Evolutionary conservation across 2,329 filamentous ascomycete genomes (phyloP).

Genomic region (Zarea fungicola): DNA sequence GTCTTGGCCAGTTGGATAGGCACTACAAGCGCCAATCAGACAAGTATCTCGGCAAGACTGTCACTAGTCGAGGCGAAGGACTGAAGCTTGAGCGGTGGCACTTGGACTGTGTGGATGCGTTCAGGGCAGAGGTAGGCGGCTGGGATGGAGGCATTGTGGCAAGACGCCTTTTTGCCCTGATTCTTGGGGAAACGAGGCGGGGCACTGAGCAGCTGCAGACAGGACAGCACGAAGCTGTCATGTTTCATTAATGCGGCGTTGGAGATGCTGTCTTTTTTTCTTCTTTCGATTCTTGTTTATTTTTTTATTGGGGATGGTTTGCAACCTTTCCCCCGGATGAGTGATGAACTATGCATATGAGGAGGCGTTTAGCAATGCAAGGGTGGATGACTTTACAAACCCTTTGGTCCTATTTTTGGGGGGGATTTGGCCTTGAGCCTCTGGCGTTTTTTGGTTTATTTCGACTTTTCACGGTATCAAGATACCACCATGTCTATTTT

Average conservation of each 20-base stretch:
- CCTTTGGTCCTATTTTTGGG: neutral
- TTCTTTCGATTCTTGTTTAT: neutral
- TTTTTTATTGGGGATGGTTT: neutral
- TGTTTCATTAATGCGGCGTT: slow-evolving; percentile 30
- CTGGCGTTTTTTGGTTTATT: slow-evolving; percentile 6
- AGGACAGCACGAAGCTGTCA: slow-evolving; percentile 19
- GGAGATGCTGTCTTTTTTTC: neutral
- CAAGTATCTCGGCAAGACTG: slow-evolving; percentile 42
- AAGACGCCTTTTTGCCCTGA: slow-evolving; percentile 48
- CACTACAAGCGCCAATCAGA: slow-evolving; percentile 25
- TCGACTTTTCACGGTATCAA: neutral
- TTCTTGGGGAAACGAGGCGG: slow-evolving; percentile 43
- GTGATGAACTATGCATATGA: slow-evolving; percentile 1
- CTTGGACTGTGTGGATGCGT: slow-evolving; percentile 52
- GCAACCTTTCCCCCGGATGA: neutral
- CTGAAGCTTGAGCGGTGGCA: slow-evolving; percentile 52
- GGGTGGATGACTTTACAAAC: neutral
- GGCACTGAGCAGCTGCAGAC: slow-evolving; percentile 14
- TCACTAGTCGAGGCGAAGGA: slow-evolving; percentile 40
- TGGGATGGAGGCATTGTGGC: slow-evolving; percentile 47
- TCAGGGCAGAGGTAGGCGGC: slow-evolving; percentile 40
- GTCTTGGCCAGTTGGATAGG: slow-evolving; percentile 31
- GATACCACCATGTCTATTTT: slow-evolving; percentile 4
- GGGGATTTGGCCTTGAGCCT: neutral
- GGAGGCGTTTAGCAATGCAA: neutral